Evolutionary conservation across 441 rosid species (phyloP), one percentile per base, ranked within the genome.

Genomic region (Euphorbia celastroides): DNA sequence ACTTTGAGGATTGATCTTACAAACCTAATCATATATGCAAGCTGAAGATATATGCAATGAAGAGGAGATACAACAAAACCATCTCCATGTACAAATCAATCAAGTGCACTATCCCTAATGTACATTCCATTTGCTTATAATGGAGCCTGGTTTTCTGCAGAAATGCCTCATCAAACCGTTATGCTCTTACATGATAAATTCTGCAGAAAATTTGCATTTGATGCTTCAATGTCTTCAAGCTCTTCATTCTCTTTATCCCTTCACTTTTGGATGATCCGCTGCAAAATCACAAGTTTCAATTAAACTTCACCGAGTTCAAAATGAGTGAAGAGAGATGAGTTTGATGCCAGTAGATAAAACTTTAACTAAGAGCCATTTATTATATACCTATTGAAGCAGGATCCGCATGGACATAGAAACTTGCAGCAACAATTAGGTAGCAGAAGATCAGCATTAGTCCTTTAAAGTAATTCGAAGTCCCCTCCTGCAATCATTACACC

Each of bases 361-460:
- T 10, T n/a, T 28, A 42, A 42, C 2, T 5, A 13, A 30, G 31
- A 13, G 46, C 19, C n/a, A n/a, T n/a, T n/a, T 34, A 34, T 34
- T 34, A 34, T 48, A 17, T 42, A 72, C 75, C 70, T 38, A 26
- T 19, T 3, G 66, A 28, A 62, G 80, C 26, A 25, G 83, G 80
- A 75, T 93, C 97, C 59, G 73, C 83, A 68, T 89, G 98, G 69
- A 88, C 96, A 78, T 86, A 93, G 95, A 93, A 93, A 84, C 95
- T 89, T 25, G 97, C 99, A 16, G 93, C 92, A 0, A 93, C 95
- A 28, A 93, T 89, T 72, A 89, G 72, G 77, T 91, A 88, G 80
- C 97, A 93, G 75, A 91, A 90, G 69, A 91, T 85, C 63, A 91
- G 90, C 97, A 93, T 90, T 56, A 93, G 72, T 38, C 98, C 97